Evolutionary conservation across 208 protist genomes (phyloP).

Genomic region (Wallacemonas sp.): DNA sequence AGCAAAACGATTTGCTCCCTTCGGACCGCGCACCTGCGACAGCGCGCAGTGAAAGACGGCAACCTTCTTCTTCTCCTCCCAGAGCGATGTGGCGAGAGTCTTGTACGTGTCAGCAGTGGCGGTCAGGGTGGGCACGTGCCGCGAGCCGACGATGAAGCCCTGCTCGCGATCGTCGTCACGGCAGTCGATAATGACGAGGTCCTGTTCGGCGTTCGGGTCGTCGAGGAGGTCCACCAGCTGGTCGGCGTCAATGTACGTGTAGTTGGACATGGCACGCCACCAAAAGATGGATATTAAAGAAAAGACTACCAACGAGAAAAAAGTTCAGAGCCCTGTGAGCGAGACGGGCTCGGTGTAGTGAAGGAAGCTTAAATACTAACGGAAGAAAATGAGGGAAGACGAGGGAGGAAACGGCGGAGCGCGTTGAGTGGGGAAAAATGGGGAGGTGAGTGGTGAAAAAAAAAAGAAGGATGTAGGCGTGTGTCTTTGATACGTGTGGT

Average conservation of each 20-base stretch:
- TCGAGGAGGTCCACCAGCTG: conserved; percentile 70
- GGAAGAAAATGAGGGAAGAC: neutral
- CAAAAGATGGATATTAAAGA: too few relatives aligned
- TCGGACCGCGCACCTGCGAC: conserved; percentile 74
- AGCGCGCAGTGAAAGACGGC: conserved; percentile 81
- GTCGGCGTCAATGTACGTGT: conserved; percentile 54
- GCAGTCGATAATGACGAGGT: conserved; percentile 68
- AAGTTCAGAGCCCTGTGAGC: too few relatives aligned
- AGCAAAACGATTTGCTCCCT: conserved; percentile 55
- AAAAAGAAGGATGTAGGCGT: too few relatives aligned
- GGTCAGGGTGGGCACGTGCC: conserved; percentile 46
- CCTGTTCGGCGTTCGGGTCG: conserved; percentile 21
- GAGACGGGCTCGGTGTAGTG: too few relatives aligned
- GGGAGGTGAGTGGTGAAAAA: neutral
- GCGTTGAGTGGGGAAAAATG: neutral
- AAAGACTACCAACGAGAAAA: too few relatives aligned
- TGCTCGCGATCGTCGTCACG: conserved; percentile 63
- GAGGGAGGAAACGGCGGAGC: neutral
- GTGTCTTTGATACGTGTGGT: too few relatives aligned
- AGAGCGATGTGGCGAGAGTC: conserved; percentile 39
- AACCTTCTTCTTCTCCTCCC: conserved; percentile 27
- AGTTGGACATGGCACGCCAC: conserved; percentile 33
- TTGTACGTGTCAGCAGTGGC: conserved; percentile 35
- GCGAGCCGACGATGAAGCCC: conserved; percentile 62
- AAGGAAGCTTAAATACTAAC: too few relatives aligned